Percentiles rank a stretch among this genome's conserved stretches.
Evolutionary conservation across 1,284 basidiomycete species (phyloP).

Genomic region (Amylostereum areolatum): DNA sequence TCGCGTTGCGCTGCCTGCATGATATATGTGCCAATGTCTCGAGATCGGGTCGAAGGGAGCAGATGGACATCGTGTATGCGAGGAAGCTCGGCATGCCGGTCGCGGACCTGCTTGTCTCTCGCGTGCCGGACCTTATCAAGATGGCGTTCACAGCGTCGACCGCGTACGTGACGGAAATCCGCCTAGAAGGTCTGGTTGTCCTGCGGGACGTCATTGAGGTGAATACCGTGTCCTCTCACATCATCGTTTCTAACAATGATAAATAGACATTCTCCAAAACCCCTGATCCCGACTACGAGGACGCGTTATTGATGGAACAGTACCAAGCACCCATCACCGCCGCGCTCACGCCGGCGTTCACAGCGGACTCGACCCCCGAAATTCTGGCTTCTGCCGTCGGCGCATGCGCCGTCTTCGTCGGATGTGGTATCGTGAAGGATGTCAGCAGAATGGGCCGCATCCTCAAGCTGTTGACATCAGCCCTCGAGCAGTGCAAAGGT

Average conservation of each 20-base stretch:
- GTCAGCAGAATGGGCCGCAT: conserved; percentile 90
- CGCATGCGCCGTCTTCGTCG: conserved; percentile 93
- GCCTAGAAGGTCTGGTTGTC: conserved; percentile 88
- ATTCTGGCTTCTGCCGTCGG: conserved; percentile 90
- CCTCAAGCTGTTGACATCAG: conserved; percentile 80
- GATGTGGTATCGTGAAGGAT: conserved; percentile 93
- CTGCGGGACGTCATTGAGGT: conserved; percentile 92
- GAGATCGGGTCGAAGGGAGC: conserved; percentile 70
- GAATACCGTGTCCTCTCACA: conserved; percentile 11
- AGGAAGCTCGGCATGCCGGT: conserved; percentile 26
- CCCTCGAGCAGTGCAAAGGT: conserved; percentile 90
- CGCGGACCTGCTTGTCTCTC: conserved; percentile 62
- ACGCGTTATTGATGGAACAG: conserved; percentile 90
- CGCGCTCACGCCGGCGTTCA: conserved; percentile 96
- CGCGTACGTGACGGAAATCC: conserved; percentile 92
- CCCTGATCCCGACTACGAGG: conserved; percentile 91
- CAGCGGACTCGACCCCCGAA: conserved; percentile 91
- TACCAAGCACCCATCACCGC: conserved; percentile 98
- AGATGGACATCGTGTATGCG: conserved; percentile 70
- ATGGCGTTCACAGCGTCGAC: conserved; percentile 98
- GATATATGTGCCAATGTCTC: conserved; percentile 79
- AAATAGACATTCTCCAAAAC: conserved; percentile 75
- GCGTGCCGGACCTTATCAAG: conserved; percentile 90
- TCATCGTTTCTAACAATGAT: conserved; percentile 5
- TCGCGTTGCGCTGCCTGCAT: conserved; percentile 90